phyloP scores from a whole-genome alignment of 352 stramenopile species.

The Phytophthora niederhauseri region DNA sequence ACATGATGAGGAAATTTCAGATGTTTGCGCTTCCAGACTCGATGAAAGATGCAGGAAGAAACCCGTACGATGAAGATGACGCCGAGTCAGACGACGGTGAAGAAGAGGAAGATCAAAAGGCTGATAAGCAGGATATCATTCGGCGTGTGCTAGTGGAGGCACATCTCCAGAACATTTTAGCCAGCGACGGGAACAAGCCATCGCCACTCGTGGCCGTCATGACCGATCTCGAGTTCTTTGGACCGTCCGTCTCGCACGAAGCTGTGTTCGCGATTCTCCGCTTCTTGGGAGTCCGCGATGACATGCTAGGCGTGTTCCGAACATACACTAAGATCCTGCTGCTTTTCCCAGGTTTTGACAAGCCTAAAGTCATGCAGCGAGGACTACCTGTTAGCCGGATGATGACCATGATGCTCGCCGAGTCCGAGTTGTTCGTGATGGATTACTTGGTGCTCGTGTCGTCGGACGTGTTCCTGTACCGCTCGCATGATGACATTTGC shows the following conservation, averaged over 20 bases:
- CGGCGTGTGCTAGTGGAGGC: slow-evolving; percentile 48
- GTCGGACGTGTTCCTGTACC: slow-evolving; percentile 45
- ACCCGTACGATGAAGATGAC: slow-evolving; percentile 31
- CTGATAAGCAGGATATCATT: slow-evolving; percentile 49
- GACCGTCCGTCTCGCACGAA: slow-evolving; percentile 45
- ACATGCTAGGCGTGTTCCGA: slow-evolving; percentile 39
- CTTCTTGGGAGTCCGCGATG: slow-evolving; percentile 46
- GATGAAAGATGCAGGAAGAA: slow-evolving; percentile 17
- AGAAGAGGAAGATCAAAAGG: slow-evolving; percentile 19
- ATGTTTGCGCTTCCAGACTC: slow-evolving; percentile 33
- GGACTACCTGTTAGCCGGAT: slow-evolving; percentile 45
- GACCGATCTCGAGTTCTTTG: slow-evolving; percentile 62
- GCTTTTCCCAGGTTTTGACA: slow-evolving; percentile 36
- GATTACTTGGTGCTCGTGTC: slow-evolving; percentile 48
- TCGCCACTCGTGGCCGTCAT: slow-evolving; percentile 43
- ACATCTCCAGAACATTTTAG: slow-evolving; percentile 29
- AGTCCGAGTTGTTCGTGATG: slow-evolving; percentile 54
- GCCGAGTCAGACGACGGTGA: slow-evolving; percentile 4
- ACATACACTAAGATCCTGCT: slow-evolving; percentile 50
- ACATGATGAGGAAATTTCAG: slow-evolving; percentile 30
- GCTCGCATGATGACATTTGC: slow-evolving; percentile 57
- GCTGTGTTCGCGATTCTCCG: slow-evolving; percentile 43
- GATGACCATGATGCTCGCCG: slow-evolving; percentile 46
- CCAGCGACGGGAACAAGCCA: background rate
- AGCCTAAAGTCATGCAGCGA: slow-evolving; percentile 41